Evolutionary conservation across 1,284 basidiomycete species (phyloP).

Genomic region (Macrocystidia cucumis): DNA sequence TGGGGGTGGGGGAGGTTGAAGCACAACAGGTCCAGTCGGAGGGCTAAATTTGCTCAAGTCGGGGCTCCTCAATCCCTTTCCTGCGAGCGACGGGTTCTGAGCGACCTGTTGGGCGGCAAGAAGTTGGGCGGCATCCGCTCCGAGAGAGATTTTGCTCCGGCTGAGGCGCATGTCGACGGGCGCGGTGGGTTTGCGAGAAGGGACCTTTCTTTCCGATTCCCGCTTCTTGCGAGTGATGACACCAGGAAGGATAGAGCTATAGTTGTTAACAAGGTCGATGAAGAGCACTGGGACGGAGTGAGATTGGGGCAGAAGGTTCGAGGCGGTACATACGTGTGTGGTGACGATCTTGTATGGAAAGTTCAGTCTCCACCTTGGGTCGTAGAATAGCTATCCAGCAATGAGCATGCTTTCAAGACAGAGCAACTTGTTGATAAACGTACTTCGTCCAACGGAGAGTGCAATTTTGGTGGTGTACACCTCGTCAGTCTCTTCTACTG

Average conservation of each 20-base stretch:
- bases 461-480: conserved; percentile 83
- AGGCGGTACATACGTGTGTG: conserved; percentile 49
- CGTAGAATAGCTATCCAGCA: conserved; percentile 60
- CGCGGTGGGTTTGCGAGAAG: conserved; percentile 80
- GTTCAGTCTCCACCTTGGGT: conserved; percentile 74
- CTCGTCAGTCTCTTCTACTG: conserved; percentile 62
- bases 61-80: too few species aligned
- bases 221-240: conserved; percentile 79
- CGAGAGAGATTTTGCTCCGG: conserved; percentile 62
- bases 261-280: conserved; percentile 79
- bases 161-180: conserved; percentile 85
- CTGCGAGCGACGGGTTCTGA: conserved; percentile 42
- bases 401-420: not conserved
- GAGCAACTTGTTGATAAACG: conserved; percentile 22
- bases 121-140: conserved; percentile 74
- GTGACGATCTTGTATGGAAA: conserved; percentile 84
- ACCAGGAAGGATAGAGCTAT: conserved; percentile 70
- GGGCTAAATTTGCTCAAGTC: too few species aligned
- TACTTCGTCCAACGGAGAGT: conserved; percentile 79
- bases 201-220: conserved; percentile 77
- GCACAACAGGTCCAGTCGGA: conserved; percentile 3
- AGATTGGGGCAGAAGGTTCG: not conserved
- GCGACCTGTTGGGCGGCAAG: conserved; percentile 66
- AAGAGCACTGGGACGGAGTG: conserved; percentile 62
- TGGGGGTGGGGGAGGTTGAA: conserved; percentile 21